Evolutionary conservation across 495 filamentous ascomycete species (phyloP).

Genomic region (Talaromyces stipitatus): DNA sequence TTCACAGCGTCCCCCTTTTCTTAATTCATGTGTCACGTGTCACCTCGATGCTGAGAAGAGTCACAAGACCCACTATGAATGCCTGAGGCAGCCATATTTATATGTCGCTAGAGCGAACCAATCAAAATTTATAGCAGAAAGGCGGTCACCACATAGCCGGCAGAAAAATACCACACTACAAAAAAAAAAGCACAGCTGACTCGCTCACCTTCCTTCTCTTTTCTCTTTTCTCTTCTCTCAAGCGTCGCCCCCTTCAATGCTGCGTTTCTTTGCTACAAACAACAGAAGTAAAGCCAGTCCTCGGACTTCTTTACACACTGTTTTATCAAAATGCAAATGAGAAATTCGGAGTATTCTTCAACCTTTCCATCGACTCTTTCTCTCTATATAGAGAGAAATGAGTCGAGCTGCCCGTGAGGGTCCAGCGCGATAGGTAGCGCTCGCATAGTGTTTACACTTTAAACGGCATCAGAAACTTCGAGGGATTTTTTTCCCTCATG

Average conservation of each 20-base stretch:
- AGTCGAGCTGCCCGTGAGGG: conserved; percentile 73
- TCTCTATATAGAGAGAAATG: conserved; percentile 15
- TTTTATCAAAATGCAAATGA: conserved; percentile 68
- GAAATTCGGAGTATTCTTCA: conserved; percentile 99
- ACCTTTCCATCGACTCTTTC: conserved; percentile 38
- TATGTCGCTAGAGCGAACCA: not conserved
- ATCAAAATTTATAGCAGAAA: too few species aligned
- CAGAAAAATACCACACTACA: not conserved
- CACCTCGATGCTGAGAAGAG: not conserved
- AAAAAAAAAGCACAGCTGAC: not conserved
- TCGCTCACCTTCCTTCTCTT: not conserved
- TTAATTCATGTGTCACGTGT: not conserved
- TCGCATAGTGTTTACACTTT: conserved; percentile 38
- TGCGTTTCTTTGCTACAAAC: conserved; percentile 99
- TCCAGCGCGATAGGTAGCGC: conserved; percentile 80
- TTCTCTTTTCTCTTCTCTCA: conserved; percentile 34
- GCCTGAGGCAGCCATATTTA: not conserved
- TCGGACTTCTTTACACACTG: conserved; percentile 15
- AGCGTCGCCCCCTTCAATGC: conserved; percentile 93
- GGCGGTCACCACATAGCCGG: not conserved
- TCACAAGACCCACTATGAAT: not conserved
- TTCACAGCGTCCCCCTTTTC: not conserved
- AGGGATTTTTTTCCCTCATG: conserved; percentile 57
- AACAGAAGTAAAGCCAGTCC: conserved; percentile 22
- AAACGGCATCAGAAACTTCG: conserved; percentile 99